Conservation (phyloP, 139 green algal genomes). For the Pycnococcus provasolii region DNA sequence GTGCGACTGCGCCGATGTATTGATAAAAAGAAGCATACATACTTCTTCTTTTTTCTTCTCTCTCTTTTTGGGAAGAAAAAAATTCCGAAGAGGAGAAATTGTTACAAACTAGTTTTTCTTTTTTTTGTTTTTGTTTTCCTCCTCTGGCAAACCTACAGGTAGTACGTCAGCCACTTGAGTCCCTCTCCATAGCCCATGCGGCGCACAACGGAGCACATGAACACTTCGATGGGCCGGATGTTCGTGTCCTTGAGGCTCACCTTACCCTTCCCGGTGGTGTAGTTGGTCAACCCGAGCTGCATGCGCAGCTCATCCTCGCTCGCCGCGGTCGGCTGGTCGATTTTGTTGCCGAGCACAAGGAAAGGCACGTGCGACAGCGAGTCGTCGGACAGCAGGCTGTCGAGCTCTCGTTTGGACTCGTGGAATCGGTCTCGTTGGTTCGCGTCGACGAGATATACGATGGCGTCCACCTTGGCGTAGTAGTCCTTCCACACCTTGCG, state of each 20-base stretch:
- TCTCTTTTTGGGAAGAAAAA: too few relatives aligned
- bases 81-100: too few relatives aligned
- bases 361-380: constrained; percentile 78
- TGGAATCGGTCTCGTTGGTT: constrained; percentile 88
- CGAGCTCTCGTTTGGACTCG: constrained; percentile 75
- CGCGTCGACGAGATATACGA: constrained; percentile 96
- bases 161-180: constrained; percentile 95
- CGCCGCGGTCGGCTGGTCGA: constrained; percentile 78
- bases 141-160: constrained; percentile 52
- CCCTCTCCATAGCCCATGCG: constrained; percentile 81
- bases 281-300: constrained; percentile 74
- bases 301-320: constrained; percentile 80
- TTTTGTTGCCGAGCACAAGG: constrained; percentile 98
- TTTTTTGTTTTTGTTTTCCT: constrained; percentile 2
- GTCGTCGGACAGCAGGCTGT: constrained; percentile 85
- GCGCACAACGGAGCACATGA: constrained; percentile 90
- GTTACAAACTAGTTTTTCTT: constrained; percentile 1
- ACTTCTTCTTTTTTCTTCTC: too few relatives aligned
- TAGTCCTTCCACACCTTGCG: constrained; percentile 98
- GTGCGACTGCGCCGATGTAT: too few relatives aligned
- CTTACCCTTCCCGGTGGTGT: constrained; percentile 97
- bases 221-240: constrained; percentile 89
- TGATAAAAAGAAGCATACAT: too few relatives aligned
- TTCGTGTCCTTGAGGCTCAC: constrained; percentile 66
- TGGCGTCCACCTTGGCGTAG: constrained; percentile 97